Percentiles rank a stretch among this genome's conserved stretches.
These are phyloP conservation scores for Entoloma clypeatum DNA, from an alignment of 1,284 basidiomycete genomes.

Conservation along the genomic window DNA sequence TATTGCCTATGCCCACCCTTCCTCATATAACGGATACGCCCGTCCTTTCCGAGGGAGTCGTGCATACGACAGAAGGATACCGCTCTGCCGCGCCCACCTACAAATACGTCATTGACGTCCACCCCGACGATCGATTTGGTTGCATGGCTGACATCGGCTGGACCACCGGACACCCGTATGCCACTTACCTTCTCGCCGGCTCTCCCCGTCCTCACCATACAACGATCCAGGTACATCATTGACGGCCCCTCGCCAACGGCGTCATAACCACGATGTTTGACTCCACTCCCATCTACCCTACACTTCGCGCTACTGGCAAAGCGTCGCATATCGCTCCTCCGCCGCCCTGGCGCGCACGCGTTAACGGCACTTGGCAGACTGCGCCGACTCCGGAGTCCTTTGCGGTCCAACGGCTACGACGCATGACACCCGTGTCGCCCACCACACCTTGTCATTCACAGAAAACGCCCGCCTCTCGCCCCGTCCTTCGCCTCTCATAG, in stretches of 20 bases:
- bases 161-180: conserved; percentile 95
- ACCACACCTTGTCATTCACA: no score
- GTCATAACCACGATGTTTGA: conserved; percentile 94
- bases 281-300: conserved; percentile 96
- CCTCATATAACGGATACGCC: no score
- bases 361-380: no score
- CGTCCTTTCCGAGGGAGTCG: conserved; percentile 97
- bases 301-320: conserved; percentile 95
- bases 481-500: no score
- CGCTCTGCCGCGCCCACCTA: conserved; percentile 87
- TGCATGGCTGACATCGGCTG: conserved; percentile 99
- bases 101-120: conserved; percentile 94
- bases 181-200: conserved; percentile 12
- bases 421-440: no score
- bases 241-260: conserved; percentile 95
- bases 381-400: no score
- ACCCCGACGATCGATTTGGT: conserved; percentile 87
- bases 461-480: no score
- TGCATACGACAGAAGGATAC: conserved; percentile 94
- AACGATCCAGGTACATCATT: conserved; percentile 79
- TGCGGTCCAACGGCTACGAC: no score
- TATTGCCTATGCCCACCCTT: no score
- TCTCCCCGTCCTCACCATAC: conserved; percentile 4
- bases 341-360: conserved; percentile 80
- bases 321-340: conserved; percentile 89